These are phyloP conservation scores for Thamnidium elegans DNA, from an alignment of 192 early-diverging fungal species.

Conservation along the genomic window DNA sequence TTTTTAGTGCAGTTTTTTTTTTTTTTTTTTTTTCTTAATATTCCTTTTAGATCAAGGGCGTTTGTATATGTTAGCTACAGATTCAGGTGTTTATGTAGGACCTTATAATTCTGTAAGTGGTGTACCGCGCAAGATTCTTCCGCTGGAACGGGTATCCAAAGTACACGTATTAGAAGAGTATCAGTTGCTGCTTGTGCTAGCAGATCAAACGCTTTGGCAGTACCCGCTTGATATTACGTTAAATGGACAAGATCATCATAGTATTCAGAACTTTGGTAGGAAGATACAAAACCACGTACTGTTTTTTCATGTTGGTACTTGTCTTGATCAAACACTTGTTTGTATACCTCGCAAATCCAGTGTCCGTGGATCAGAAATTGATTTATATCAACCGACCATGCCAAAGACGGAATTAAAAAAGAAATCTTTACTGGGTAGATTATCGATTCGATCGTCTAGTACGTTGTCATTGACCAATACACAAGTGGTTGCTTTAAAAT, in stretches of 20 bases:
- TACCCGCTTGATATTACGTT: constrained; percentile 51
- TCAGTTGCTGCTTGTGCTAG: constrained; percentile 78
- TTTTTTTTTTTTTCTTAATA: constrained; percentile 8
- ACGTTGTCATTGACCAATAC: not conserved
- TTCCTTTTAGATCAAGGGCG: constrained; percentile 44
- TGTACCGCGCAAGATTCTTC: constrained; percentile 56
- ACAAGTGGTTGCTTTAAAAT: constrained; percentile 48
- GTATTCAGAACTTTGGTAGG: constrained; percentile 32
- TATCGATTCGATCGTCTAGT: constrained; percentile 37
- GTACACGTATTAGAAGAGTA: constrained; percentile 81
- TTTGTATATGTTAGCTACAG: constrained; percentile 76
- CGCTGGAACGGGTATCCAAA: constrained; percentile 74
- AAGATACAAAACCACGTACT: constrained; percentile 60
- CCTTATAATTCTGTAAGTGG: constrained; percentile 75
- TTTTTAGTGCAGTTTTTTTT: not conserved
- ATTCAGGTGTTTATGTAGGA: constrained; percentile 65
- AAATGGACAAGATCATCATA: constrained; percentile 34
- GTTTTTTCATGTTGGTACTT: constrained; percentile 71
- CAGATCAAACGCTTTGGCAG: constrained; percentile 63
- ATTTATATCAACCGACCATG: constrained; percentile 69
- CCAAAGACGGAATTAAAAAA: constrained; percentile 39
- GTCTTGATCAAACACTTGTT: constrained; percentile 50
- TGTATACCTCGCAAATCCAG: constrained; percentile 68
- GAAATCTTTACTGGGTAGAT: constrained; percentile 42
- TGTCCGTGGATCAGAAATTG: constrained; percentile 65